Evolutionary conservation across 2,329 filamentous ascomycete species (phyloP).

Genomic region (Penicillium sp.): DNA sequence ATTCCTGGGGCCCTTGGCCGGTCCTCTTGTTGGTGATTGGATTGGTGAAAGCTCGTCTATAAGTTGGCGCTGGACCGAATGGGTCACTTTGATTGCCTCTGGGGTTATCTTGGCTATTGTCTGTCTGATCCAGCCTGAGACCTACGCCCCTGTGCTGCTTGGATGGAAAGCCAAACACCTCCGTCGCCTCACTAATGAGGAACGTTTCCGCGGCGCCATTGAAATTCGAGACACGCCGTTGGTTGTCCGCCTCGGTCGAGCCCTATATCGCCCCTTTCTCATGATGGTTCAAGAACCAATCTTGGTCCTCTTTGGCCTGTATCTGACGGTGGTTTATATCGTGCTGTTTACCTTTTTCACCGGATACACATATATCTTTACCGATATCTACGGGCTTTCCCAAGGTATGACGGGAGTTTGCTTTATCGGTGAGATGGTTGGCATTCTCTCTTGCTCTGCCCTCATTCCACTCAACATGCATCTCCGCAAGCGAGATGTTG

Average conservation of each 20-base stretch:
- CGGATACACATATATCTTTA: slow-evolving; percentile 50
- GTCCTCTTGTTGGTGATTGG: slow-evolving; percentile 45
- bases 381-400: slow-evolving; percentile 44
- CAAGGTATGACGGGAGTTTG: slow-evolving; percentile 44
- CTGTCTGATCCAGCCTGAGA: slow-evolving; percentile 49
- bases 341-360: slow-evolving; percentile 34
- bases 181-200: slow-evolving; percentile 40
- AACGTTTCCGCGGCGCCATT: slow-evolving; percentile 45
- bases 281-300: slow-evolving; percentile 44
- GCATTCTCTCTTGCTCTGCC: slow-evolving; percentile 33
- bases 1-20: slow-evolving; percentile 31
- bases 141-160: slow-evolving; percentile 46
- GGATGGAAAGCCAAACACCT: slow-evolving; percentile 44
- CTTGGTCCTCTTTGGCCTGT: slow-evolving; percentile 25
- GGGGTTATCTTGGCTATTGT: slow-evolving; percentile 30
- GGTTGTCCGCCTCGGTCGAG: slow-evolving; percentile 35
- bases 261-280: slow-evolving; percentile 46
- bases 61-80: slow-evolving; percentile 48
- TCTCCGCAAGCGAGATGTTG: slow-evolving; percentile 42
- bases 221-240: slow-evolving; percentile 44
- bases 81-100: slow-evolving; percentile 40
- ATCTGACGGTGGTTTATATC: slow-evolving; percentile 28
- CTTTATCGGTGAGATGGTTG: slow-evolving; percentile 47
- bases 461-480: slow-evolving; percentile 45
- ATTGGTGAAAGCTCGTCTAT: slow-evolving; percentile 35